Evolutionary conservation across 176 grass and related monocot genomes (phyloP), one percentile per base, ranked within the genome.

Genomic region (Urochloa ruziziensis): DNA sequence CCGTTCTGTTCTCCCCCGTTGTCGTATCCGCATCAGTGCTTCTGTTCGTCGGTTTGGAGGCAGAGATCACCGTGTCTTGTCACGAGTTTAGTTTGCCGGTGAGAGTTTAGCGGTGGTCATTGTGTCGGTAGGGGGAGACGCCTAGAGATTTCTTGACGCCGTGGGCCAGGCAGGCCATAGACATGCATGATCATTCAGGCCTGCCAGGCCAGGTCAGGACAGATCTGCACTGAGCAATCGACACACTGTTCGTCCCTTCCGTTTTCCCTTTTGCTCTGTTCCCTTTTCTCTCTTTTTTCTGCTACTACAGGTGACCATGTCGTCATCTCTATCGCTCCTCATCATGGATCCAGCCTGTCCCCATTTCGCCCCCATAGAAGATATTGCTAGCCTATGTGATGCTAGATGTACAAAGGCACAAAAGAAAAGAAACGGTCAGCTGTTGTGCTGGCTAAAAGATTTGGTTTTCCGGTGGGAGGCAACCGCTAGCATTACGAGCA

Each of bases 321-420:
- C 85, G 59, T 70, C 74, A 13, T 27, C 7, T 48, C 72, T 13
- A n/a, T 53, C 56, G 59, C 63, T 23, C 44, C 53, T 67, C 79
- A 61, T 72, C 53, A 62, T 85, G 60, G 76, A 86, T 77, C 82
- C 84, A 67, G 67, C 62, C 84, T 88, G 81, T 88, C 29, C 40
- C 33, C 74, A 43, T 32, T 47, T 68, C 24, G 12, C 47, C 48
- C 15, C 16, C 4, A 34, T 78, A n/a, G 79, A n/a, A 47, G 1
- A 73, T 1, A 39, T 30, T 23, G 10, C 12, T 24, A n/a, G 43
- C 11, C 14, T 10, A 46, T 46, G 10, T 46, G 70, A 21, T 51
- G 28, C 15, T 32, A 51, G 44, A 48, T 44, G n/a, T 42, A 4
- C n/a, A 71, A 0, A 19, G 17, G 18, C 9, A 52, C 33, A 33